phyloP scores from a whole-genome alignment of 2,329 filamentous ascomycete species.

The Bertia moriformis region DNA sequence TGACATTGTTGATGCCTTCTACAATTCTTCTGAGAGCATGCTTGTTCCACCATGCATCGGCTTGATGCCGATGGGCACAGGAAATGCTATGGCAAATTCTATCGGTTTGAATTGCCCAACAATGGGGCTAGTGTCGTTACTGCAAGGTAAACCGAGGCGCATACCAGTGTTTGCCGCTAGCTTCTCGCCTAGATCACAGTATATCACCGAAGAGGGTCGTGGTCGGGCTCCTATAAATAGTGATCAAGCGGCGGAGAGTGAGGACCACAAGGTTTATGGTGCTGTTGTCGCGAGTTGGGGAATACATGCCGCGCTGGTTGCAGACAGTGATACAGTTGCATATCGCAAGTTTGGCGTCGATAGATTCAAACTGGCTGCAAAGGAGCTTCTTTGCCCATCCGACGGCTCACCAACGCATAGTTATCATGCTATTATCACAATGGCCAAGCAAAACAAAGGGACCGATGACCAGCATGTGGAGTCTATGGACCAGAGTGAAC shows the following conservation, averaged over 20 bases:
- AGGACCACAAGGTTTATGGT: slow-evolving; percentile 26
- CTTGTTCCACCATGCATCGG: slow-evolving; percentile 28
- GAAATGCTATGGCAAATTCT: slow-evolving; percentile 26
- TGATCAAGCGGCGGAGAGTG: background rate
- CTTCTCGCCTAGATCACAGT: slow-evolving; percentile 18
- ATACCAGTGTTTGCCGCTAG: slow-evolving; percentile 20
- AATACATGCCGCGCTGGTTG: slow-evolving; percentile 44
- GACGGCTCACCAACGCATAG: slow-evolving; percentile 32
- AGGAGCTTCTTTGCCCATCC: slow-evolving; percentile 36
- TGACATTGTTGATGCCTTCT: slow-evolving; percentile 38
- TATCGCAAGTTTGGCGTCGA: slow-evolving; percentile 42
- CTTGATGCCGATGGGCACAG: slow-evolving; percentile 34
- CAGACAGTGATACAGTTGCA: slow-evolving; percentile 43
- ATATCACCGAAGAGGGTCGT: slow-evolving; percentile 23
- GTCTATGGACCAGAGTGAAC: slow-evolving; percentile 18
- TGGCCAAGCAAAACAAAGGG: slow-evolving; percentile 12
- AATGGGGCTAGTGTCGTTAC: slow-evolving; percentile 13
- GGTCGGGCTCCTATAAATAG: slow-evolving; percentile 9
- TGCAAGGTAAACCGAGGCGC: slow-evolving; percentile 15
- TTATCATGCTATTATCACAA: slow-evolving; percentile 32
- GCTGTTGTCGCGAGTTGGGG: slow-evolving; percentile 49
- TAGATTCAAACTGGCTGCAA: slow-evolving; percentile 46
- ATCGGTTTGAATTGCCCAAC: slow-evolving; percentile 13
- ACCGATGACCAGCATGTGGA: slow-evolving; percentile 4
- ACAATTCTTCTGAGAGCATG: slow-evolving; percentile 9